Conservation (phyloP, 257 asterid species). For the Forsythia viridissima region DNA sequence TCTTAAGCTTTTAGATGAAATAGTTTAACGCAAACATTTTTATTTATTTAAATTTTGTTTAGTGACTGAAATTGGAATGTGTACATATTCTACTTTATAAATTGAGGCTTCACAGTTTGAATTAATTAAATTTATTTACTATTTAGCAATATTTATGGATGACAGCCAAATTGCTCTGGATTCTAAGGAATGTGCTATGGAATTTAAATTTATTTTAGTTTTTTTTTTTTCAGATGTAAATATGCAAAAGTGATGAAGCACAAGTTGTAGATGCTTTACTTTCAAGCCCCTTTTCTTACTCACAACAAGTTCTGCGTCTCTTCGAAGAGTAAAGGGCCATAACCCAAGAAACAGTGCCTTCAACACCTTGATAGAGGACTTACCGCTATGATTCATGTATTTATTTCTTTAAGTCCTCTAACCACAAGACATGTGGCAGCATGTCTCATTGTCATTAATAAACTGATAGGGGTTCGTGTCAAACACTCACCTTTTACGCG, state of each 20-base stretch:
- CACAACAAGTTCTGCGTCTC: constrained; percentile 21
- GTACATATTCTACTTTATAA: not conserved
- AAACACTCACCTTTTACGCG: not conserved
- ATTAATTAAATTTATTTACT: not conserved
- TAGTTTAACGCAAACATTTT: too few species aligned
- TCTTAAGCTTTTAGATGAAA: too few species aligned
- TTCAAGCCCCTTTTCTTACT: constrained; percentile 26
- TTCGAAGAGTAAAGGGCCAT: constrained; percentile 38
- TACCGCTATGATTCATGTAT: too few species aligned
- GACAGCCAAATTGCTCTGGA: not conserved
- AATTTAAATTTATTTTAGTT: not conserved
- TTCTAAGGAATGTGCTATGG: constrained; percentile 13
- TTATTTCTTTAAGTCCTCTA: too few species aligned
- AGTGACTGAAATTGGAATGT: not conserved
- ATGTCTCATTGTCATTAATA: not conserved
- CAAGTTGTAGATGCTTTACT: constrained; percentile 32
- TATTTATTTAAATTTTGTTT: not conserved
- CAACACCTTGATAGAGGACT: too few species aligned
- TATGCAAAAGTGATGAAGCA: constrained; percentile 19
- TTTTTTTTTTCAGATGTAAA: not conserved
- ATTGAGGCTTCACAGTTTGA: not conserved
- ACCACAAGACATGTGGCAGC: not conserved
- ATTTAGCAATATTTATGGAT: not conserved
- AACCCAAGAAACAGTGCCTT: not conserved
- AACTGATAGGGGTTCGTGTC: not conserved